Conservation (phyloP, 352 stramenopile genomes). For the Aphanomyces invadans region DNA sequence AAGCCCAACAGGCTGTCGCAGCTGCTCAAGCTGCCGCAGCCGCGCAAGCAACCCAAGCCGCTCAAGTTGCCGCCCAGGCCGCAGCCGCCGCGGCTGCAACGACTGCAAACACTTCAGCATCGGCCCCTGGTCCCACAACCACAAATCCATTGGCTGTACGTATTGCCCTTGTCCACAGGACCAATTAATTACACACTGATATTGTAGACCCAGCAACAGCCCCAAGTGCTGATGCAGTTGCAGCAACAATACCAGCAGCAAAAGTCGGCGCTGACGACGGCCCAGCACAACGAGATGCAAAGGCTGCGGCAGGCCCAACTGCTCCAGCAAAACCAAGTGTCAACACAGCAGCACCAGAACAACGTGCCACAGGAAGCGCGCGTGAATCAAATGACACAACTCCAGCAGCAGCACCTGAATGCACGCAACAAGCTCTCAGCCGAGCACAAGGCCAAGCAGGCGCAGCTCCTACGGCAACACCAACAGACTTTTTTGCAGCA, state of each 20-base stretch:
- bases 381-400: constrained; percentile 59
- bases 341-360: constrained; percentile 62
- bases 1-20: constrained; percentile 28
- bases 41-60: constrained; percentile 22
- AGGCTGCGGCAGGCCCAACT: constrained; percentile 67
- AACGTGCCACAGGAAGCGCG: constrained; percentile 47
- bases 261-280: constrained; percentile 57
- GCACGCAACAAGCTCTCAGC: constrained; percentile 57
- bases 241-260: constrained; percentile 76
- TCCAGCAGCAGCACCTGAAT: constrained; percentile 69
- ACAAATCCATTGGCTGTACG: constrained; percentile 8
- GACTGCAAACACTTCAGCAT: constrained; percentile 12
- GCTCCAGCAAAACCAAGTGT: constrained; percentile 65
- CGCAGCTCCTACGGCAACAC: constrained; percentile 73
- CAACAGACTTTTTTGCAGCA: constrained; percentile 75
- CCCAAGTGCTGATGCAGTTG: constrained; percentile 30
- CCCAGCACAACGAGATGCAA: constrained; percentile 71
- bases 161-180: neutral
- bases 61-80: neutral
- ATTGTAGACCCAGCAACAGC: constrained; percentile 16
- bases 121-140: constrained; percentile 19
- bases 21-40: constrained; percentile 26
- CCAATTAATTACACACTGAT: too few relatives aligned
- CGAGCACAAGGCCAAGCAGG: constrained; percentile 71
- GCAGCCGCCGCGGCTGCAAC: constrained; percentile 12